A percentile compares a stretch with the other conserved stretches of the same genome.
Evolutionary conservation across 2,329 filamentous ascomycete species (phyloP).

Genomic region (Furcasterigmium sp.): DNA sequence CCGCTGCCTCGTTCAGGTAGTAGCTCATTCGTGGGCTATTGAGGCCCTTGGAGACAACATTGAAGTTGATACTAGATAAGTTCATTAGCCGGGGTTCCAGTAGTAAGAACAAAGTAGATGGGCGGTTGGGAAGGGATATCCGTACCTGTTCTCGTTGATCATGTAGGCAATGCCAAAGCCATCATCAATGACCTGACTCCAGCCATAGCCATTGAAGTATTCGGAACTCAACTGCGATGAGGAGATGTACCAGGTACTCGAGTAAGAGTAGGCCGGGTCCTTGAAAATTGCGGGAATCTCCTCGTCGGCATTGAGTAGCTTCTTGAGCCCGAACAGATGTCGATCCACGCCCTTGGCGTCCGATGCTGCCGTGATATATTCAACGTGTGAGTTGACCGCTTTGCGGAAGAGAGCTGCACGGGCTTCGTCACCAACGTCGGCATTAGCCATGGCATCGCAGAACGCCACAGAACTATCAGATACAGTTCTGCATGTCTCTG

Average conservation of each 20-base stretch:
- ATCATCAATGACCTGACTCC: constrained; percentile 94
- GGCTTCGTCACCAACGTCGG: constrained; percentile 55
- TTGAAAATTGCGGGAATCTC: constrained; percentile 77
- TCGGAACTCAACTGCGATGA: constrained; percentile 89
- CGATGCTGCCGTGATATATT: constrained; percentile 85
- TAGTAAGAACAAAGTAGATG: not conserved
- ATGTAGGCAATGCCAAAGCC: constrained; percentile 99
- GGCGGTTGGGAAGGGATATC: constrained; percentile 2
- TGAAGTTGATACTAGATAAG: constrained; percentile 78
- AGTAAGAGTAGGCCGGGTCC: constrained; percentile 83
- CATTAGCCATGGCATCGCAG: constrained; percentile 80
- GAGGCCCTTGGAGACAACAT: constrained; percentile 89
- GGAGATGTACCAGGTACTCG: constrained; percentile 81
- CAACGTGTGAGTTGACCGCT: constrained; percentile 74
- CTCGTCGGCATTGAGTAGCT: constrained; percentile 75
- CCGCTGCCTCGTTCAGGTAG: constrained; percentile 90
- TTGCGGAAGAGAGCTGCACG: constrained; percentile 73
- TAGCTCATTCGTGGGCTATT: constrained; percentile 92
- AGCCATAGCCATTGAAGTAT: constrained; percentile 98
- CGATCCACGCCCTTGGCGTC: constrained; percentile 93
- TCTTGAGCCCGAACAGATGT: constrained; percentile 96
- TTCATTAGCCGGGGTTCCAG: constrained; percentile 6
- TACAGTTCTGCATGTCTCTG: constrained; percentile 90
- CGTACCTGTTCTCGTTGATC: constrained; percentile 96
- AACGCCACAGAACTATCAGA: constrained; percentile 89